A percentile compares a stretch with the other conserved stretches of the same genome.
These are phyloP conservation scores for Neurospora tetrasperma DNA, from an alignment of 495 filamentous ascomycete species.

Conservation along the genomic window DNA sequence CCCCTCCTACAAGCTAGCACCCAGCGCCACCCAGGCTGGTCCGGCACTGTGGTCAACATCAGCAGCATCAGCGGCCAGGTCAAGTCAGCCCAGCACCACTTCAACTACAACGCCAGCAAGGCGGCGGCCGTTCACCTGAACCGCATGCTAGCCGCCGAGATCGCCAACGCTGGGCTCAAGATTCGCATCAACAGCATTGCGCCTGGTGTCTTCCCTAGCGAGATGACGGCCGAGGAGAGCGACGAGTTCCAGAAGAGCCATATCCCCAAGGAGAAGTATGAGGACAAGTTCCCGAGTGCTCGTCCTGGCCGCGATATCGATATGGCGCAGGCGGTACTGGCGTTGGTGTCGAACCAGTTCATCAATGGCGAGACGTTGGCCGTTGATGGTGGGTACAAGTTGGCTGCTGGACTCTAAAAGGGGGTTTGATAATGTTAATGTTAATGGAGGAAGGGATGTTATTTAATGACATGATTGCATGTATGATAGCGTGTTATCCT, in stretches of 20 bases:
- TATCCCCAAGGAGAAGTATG: slow-evolving; percentile 50
- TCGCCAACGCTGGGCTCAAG: slow-evolving; percentile 32
- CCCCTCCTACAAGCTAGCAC: slow-evolving; percentile 34
- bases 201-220: slow-evolving; percentile 65
- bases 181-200: slow-evolving; percentile 65
- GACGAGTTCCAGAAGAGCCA: slow-evolving; percentile 54
- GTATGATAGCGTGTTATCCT: not conserved
- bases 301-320: slow-evolving; percentile 62
- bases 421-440: not conserved
- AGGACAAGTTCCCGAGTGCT: slow-evolving; percentile 44
- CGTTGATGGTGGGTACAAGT: slow-evolving; percentile 50
- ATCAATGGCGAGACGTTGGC: slow-evolving; percentile 58
- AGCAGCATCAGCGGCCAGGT: slow-evolving; percentile 45
- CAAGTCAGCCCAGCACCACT: slow-evolving; percentile 61
- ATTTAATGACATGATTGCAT: not conserved
- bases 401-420: slow-evolving; percentile 14
- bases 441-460: not conserved
- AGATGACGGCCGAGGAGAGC: slow-evolving; percentile 49
- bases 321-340: slow-evolving; percentile 60
- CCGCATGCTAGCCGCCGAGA: slow-evolving; percentile 36
- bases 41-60: slow-evolving; percentile 50
- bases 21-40: slow-evolving; percentile 38
- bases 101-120: slow-evolving; percentile 65
- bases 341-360: slow-evolving; percentile 56
- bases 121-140: slow-evolving; percentile 64